Base-by-base conservation (phyloP, 2,329 filamentous ascomycete species). In the Fusarium sp. region DNA sequence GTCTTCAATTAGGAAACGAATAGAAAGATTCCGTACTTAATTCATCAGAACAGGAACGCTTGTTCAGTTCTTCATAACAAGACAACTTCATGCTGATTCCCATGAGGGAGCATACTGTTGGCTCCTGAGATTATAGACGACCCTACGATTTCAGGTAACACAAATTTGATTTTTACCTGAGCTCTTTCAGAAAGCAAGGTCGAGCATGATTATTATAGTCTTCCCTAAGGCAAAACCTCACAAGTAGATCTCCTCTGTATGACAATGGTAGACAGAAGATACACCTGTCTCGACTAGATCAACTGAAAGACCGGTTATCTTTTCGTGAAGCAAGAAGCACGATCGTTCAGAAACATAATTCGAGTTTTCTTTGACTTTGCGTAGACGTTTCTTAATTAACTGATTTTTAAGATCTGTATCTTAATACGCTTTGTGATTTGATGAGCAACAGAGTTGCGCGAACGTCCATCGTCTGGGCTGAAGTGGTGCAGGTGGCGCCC, bases 321-420 rank as follows among this genome's bases (percentile, higher is more conserved):
- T 27, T 7, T 24, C 27, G 6, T 56, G 47, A 30, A 63, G 16
- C 22, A 34, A 7, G 60, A 55, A 30, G 32, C 60, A 18, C 30
- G 62, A 11, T 11, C 27, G 4, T 29, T 11, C 12, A 29, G 27
- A 29, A 29, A 29, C 10, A 11, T 29, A 3, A 2, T 29, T 27
- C 18, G 30, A 29, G 14, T n/a, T 25, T 63, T 11, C 34, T 37
- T 37, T 37, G 10, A 12, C 3, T 12, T 37, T 37, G 10, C 10
- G 6, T 37, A 37, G 18, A 37, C 18, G 18, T n/a, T n/a, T 6
- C 34, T 10, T 37, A 10, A 4, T 3, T 3, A 12, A 37, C 6
- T 18, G 11, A 10, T 37, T 12, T 4, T n/a, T 10, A n/a, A n/a
- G 18, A 7, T n/a, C 1, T 37, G 18, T n/a, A n/a, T n/a, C 18